phyloP scores from a whole-genome alignment of 2,329 filamentous ascomycete species.

The Colletotrichum brevisporum region DNA sequence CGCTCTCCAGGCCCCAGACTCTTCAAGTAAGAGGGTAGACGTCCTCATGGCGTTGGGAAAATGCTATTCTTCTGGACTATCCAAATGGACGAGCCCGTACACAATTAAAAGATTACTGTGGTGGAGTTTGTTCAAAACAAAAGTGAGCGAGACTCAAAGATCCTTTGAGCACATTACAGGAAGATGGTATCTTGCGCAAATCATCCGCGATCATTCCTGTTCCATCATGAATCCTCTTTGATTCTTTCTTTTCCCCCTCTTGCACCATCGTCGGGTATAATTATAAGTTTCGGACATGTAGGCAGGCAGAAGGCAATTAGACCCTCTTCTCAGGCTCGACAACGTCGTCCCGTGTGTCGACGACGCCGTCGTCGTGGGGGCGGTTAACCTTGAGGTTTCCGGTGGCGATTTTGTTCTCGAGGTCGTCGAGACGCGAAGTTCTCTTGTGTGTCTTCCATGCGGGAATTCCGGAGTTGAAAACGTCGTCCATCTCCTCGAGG shows the following conservation, averaged over 20 bases:
- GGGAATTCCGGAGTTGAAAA: constrained; percentile 73
- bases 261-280: background rate
- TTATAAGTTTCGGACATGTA: background rate
- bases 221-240: background rate
- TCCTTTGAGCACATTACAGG: no score
- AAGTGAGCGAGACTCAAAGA: no score
- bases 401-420: constrained; percentile 63
- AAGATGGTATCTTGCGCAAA: background rate
- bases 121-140: no score
- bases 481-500: constrained; percentile 82
- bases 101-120: no score
- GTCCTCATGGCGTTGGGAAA: no score
- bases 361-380: background rate
- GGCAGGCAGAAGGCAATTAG: background rate
- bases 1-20: no score
- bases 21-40: no score
- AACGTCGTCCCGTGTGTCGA: background rate
- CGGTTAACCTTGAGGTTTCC: constrained; percentile 56
- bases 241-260: background rate
- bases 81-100: no score
- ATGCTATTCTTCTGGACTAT: no score
- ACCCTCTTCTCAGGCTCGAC: constrained; percentile 39
- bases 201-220: background rate
- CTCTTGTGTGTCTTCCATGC: constrained; percentile 68
- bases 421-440: constrained; percentile 60